Conservation (phyloP, 371 early-diverging fungal genomes). For the Phascolomyces articulosus region DNA sequence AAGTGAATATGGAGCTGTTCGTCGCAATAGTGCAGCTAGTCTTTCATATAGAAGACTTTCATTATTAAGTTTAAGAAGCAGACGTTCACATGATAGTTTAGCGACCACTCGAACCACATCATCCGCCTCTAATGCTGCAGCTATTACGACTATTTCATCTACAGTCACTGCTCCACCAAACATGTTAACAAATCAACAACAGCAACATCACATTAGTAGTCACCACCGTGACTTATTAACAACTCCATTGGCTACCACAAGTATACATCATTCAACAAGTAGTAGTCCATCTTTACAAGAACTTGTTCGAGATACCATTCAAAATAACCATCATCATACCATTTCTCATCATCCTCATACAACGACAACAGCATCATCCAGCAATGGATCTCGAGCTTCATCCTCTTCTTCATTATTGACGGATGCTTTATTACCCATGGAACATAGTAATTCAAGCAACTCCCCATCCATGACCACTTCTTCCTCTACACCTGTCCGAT, state of each 20-base stretch:
- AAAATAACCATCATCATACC: neutral
- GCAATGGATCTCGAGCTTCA: conserved; percentile 1
- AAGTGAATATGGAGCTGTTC: conserved; percentile 3
- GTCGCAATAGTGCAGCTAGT: neutral
- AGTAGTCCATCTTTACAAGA: neutral
- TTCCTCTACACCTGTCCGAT: neutral
- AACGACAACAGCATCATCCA: too few species aligned
- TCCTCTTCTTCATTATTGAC: conserved; percentile 16
- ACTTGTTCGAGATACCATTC: neutral
- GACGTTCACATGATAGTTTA: conserved; percentile 8
- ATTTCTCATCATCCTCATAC: too few species aligned
- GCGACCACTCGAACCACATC: neutral
- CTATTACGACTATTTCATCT: neutral
- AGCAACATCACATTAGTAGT: neutral
- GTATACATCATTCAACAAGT: neutral
- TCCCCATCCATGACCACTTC: neutral
- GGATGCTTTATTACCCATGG: conserved; percentile 26
- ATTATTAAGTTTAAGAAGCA: conserved; percentile 7
- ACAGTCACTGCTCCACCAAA: too few species aligned
- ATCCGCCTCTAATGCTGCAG: neutral
- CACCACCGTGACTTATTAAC: neutral
- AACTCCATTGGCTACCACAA: neutral
- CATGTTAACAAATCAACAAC: neutral
- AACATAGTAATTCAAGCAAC: neutral
- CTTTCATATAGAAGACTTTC: conserved; percentile 4